phyloP scores from a whole-genome alignment of 2,329 filamentous ascomycete species.

The Xylaria polymorpha region DNA sequence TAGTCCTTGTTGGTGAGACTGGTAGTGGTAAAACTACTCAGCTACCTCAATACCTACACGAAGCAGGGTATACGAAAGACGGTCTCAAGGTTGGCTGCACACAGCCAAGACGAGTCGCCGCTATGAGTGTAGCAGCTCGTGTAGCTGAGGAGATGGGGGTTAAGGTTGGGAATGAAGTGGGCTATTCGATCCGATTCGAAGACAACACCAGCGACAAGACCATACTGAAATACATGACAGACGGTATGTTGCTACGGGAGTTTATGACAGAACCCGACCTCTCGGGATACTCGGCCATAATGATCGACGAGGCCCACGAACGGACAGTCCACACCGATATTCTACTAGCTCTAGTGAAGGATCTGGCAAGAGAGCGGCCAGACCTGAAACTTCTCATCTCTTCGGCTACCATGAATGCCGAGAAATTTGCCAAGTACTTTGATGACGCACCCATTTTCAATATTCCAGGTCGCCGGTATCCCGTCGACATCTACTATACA shows the following conservation, averaged over 20 bases:
- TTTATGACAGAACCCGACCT: conserved; percentile 90
- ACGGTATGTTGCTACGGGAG: conserved; percentile 92
- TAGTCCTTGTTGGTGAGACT: conserved; percentile 95
- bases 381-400: conserved; percentile 93
- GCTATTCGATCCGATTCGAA: conserved; percentile 95
- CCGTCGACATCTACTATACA: conserved; percentile 92
- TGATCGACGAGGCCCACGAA: conserved; percentile 99
- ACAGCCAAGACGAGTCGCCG: conserved; percentile 92
- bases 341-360: conserved; percentile 86
- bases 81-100: conserved; percentile 92
- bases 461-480: conserved; percentile 88
- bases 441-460: conserved; percentile 94
- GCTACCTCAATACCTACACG: conserved; percentile 90
- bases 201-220: conserved; percentile 93
- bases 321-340: conserved; percentile 92
- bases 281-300: conserved; percentile 83
- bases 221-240: conserved; percentile 94
- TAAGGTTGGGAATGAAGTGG: conserved; percentile 90
- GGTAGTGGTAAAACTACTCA: conserved; percentile 97
- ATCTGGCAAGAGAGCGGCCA: conserved; percentile 82
- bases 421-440: conserved; percentile 92
- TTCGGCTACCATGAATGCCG: conserved; percentile 92
- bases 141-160: conserved; percentile 94
- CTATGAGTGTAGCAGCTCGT: conserved; percentile 96
- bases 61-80: conserved; percentile 87